Evolutionary conservation across 164 flowering plant species (phyloP), one percentile per base, ranked within the genome.

Genomic region (Berberis thunbergii): DNA sequence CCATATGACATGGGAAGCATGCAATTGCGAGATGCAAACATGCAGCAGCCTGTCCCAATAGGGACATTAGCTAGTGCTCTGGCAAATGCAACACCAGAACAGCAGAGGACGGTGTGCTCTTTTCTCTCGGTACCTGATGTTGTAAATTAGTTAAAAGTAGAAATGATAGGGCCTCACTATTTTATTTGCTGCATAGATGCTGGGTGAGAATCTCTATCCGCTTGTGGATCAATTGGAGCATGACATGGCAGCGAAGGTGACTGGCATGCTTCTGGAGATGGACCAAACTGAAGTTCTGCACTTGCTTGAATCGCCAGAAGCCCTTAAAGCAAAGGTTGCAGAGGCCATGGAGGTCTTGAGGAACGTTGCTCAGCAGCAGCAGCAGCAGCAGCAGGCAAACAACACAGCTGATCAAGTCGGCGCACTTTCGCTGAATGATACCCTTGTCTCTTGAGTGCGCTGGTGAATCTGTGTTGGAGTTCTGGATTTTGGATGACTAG

Each of bases 291-390:
- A 85, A 74, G 93, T 89, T 12, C 58, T 88, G 71, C 96, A 86
- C 70, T 68, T 88, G 77, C 81, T 88, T 0, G 92, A 88, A 72
- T 87, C 91, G 3, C 91, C 91, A 1, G 90, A 87, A 42, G 88
- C 94, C 43, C 73, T 89, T 64, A 89, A 84, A 75, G 79, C 91
- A 0, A 89, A 87, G 74, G 96, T 89, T 48, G 87, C 86, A 0
- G 94, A 89, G 73, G 96, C 96, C n/a, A 84, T 89, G 89, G 94
- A 89, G 45, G 96, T 89, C 49, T 75, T 89, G 57, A 80, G 84
- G 81, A 83, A 60, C 68, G 96, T 83, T 57, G 76, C 84, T 61
- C 85, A 81, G 79, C 81, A 80, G 76, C 72, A 78, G 74, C 82
- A 78, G 66, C 85, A 81, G 79, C 81, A 80, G 76, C 72, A 78